Evolutionary conservation across 2,329 filamentous ascomycete genomes (phyloP).

Genomic region (Aspergillus versicolor): DNA sequence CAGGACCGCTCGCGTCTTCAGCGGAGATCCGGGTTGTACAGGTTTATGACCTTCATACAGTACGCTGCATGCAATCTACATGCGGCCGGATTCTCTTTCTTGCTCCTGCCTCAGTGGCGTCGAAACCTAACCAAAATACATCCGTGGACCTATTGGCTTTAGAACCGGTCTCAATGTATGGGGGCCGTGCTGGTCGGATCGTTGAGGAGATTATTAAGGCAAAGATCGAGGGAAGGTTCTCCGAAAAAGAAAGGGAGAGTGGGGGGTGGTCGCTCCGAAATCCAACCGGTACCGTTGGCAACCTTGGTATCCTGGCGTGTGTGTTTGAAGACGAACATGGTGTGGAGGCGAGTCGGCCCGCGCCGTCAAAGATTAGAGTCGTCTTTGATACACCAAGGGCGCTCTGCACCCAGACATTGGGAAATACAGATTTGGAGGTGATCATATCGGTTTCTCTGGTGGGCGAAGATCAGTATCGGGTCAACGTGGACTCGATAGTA

Average conservation of each 20-base stretch:
- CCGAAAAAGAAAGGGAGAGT: constrained; percentile 78
- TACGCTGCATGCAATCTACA: constrained; percentile 61
- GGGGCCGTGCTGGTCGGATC: constrained; percentile 72
- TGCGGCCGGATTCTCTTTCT: constrained; percentile 42
- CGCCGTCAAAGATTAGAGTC: constrained; percentile 35
- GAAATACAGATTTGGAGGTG: constrained; percentile 40
- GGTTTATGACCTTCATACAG: constrained; percentile 66
- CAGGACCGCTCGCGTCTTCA: constrained; percentile 27
- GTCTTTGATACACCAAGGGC: constrained; percentile 37
- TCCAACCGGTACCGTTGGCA: constrained; percentile 59
- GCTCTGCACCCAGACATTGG: constrained; percentile 29
- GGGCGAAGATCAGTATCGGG: constrained; percentile 59
- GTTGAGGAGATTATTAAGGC: constrained; percentile 86
- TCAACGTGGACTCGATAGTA: constrained; percentile 64
- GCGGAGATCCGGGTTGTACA: constrained; percentile 76
- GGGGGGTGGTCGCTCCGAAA: constrained; percentile 77
- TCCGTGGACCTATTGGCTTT: constrained; percentile 62
- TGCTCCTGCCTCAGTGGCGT: constrained; percentile 27
- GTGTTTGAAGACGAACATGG: constrained; percentile 46
- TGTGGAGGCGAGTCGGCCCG: constrained; percentile 51
- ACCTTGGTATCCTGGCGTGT: constrained; percentile 51
- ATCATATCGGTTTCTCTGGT: constrained; percentile 68
- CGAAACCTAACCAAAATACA: constrained; percentile 21
- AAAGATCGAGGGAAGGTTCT: constrained; percentile 78
- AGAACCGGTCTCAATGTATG: constrained; percentile 70